phyloP scores from a whole-genome alignment of 2,329 filamentous ascomycete species.

The Talaromyces atroroseus region DNA sequence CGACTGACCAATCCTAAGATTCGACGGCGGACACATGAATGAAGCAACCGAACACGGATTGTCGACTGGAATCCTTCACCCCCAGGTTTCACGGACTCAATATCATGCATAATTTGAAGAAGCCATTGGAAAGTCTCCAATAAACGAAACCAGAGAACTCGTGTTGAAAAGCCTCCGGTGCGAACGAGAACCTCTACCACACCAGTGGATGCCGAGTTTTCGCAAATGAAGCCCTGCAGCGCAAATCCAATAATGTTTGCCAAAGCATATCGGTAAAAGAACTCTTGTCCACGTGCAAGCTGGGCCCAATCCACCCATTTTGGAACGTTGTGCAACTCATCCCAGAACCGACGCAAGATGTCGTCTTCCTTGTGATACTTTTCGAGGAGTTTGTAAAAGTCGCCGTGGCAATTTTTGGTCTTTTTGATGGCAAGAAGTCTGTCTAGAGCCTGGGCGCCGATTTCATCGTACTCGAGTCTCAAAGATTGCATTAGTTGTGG shows the following conservation, averaged over 20 bases:
- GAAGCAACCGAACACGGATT: slow-evolving; percentile 61
- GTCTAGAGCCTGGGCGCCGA: slow-evolving; percentile 14
- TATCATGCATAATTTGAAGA: slow-evolving; percentile 59
- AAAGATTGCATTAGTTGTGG: slow-evolving; percentile 12
- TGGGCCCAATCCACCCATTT: slow-evolving; percentile 72
- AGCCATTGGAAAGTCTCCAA: slow-evolving; percentile 71
- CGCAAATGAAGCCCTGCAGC: slow-evolving; percentile 19
- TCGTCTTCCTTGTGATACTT: slow-evolving; percentile 53
- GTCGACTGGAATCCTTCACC: slow-evolving; percentile 60
- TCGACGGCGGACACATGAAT: slow-evolving; percentile 59
- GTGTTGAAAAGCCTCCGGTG: slow-evolving; percentile 66
- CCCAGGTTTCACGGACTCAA: slow-evolving; percentile 60
- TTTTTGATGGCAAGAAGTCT: slow-evolving; percentile 14
- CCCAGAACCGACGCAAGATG: slow-evolving; percentile 55
- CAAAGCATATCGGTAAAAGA: slow-evolving; percentile 69
- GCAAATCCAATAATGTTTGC: slow-evolving; percentile 19
- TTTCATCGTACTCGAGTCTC: slow-evolving; percentile 17
- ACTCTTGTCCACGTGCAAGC: slow-evolving; percentile 64
- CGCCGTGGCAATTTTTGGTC: slow-evolving; percentile 22
- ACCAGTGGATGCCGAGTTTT: slow-evolving; percentile 52
- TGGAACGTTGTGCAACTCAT: slow-evolving; percentile 58
- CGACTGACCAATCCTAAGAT: slow-evolving; percentile 54
- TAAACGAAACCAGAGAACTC: slow-evolving; percentile 57
- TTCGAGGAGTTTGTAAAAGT: slow-evolving; percentile 57
- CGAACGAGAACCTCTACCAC: slow-evolving; percentile 67